Percentiles rank a stretch among this genome's conserved stretches.
Conservation (phyloP, 148 eudicot genomes). For the Hydrangea macrophylla region DNA sequence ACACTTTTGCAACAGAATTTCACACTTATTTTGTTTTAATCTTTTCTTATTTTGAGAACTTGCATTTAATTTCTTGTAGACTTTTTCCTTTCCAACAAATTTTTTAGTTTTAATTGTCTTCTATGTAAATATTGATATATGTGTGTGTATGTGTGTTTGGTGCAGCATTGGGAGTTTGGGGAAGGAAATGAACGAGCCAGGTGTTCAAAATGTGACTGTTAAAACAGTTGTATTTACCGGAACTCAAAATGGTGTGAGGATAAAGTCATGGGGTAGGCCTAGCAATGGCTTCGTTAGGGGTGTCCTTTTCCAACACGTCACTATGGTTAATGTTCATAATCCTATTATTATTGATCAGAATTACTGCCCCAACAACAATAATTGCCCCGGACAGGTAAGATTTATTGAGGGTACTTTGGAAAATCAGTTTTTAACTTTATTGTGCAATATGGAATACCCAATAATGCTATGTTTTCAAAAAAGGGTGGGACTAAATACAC, state of each 20-base stretch:
- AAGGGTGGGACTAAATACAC: too few relatives aligned
- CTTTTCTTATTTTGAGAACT: too few relatives aligned
- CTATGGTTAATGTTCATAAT: conserved; percentile 44
- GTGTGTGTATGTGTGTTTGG: neutral
- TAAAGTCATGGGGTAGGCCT: conserved; percentile 65
- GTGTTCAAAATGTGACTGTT: conserved; percentile 54
- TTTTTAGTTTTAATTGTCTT: too few relatives aligned
- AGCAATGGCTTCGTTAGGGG: conserved; percentile 47
- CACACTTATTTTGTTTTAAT: too few relatives aligned
- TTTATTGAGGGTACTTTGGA: neutral
- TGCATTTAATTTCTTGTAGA: too few relatives aligned
- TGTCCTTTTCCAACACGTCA: conserved; percentile 36
- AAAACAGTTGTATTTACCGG: conserved; percentile 27
- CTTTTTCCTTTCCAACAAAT: too few relatives aligned
- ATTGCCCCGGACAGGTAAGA: conserved; percentile 44
- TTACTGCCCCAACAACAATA: conserved; percentile 42
- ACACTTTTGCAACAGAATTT: too few relatives aligned
- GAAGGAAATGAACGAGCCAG: conserved; percentile 33
- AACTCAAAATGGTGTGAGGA: conserved; percentile 57
- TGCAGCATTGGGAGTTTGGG: conserved; percentile 68
- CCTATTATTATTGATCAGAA: conserved; percentile 57
- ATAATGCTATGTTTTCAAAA: too few relatives aligned
- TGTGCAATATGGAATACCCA: too few relatives aligned
- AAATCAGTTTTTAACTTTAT: too few relatives aligned
- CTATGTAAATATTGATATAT: neutral